Base-by-base conservation (phyloP, 1,284 basidiomycete species). In the Boletus calvinii region DNA sequence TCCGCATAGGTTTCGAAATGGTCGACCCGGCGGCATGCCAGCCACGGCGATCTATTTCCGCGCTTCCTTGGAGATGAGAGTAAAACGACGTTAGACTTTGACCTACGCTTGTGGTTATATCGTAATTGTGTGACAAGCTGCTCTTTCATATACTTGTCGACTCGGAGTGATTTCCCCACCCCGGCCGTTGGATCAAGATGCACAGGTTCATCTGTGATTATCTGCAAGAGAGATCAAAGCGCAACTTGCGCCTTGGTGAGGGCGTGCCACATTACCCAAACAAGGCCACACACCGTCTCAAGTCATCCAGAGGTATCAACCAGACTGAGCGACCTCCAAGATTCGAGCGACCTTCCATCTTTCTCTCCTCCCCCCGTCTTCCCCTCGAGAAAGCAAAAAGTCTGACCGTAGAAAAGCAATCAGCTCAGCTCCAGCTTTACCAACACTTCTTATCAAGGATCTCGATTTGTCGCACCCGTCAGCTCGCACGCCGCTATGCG, bases 401-500 rank as follows among this genome's bases (percentile, higher is more conserved):
- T 30, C 30, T 15, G 43, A 50, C 18, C 4, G 6, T 29, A 13
- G 29, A 42, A 4, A 50, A 20, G 31, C 40, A 12, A 24, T 15
- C 9, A 46, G 26, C 38, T 17, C 34, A 50, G 30, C 48, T 29
- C 35, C 36, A 35, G 11, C 30, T 41, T 44, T 47, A 12, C 32
- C 30, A 36, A 22, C 36, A 47, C 43, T 51, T 29, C 43, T 51
- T 29, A 43, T 49, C 51, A 46, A 44, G 48, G 61, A 55, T 62
- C 57, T 60, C 36, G 56, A 56, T 56, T 64, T 54, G 55, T 56
- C 44, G 43, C 36, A 22, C 32, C 50, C 36, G 29, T 37, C 46
- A 41, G 42, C 64, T 67, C 54, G 58, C 60, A 62, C 60, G 53
- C 50, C 52, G 55, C 55, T 52, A 98, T 99, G 96, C 84, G 96